A percentile compares a stretch with the other conserved stretches of the same genome.
These are phyloP conservation scores for Eucalyptus rudis DNA, from an alignment of 345 rosid species.

Conservation along the genomic window DNA sequence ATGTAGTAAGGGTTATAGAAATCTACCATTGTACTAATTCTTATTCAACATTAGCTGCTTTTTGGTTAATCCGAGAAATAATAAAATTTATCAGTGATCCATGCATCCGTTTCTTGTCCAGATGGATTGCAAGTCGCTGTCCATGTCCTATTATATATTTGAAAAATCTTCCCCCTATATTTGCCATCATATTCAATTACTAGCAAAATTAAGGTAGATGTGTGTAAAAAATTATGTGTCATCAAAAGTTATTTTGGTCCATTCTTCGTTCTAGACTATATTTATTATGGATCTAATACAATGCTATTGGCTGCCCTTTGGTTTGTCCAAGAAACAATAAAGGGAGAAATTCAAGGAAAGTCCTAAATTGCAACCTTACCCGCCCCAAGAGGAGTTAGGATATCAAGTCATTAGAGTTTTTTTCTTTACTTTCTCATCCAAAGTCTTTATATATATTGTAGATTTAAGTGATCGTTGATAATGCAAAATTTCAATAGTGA, in stretches of 20 bases:
- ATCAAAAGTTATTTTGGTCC: accelerated
- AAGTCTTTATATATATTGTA: not conserved
- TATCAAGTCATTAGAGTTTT: not conserved
- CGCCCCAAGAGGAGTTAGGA: not conserved
- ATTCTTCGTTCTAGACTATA: accelerated
- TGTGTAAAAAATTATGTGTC: no score
- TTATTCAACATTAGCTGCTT: no score
- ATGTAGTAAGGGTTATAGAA: no score
- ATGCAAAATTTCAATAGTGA: no score
- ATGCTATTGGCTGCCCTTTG: not conserved
- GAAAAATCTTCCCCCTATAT: not conserved
- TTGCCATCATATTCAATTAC: not conserved
- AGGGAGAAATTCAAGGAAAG: not conserved
- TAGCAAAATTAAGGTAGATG: not conserved
- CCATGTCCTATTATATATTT: no score
- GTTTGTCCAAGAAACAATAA: not conserved
- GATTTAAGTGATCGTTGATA: not conserved
- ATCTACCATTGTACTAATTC: no score
- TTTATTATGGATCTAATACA: no score
- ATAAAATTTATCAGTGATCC: no score
- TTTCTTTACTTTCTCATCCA: accelerated
- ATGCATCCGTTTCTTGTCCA: not conserved
- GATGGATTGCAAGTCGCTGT: not conserved
- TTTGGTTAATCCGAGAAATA: no score
- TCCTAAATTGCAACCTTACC: no score